Base-by-base conservation (phyloP, 257 asterid genomes). In the Cordia subcordata region DNA sequence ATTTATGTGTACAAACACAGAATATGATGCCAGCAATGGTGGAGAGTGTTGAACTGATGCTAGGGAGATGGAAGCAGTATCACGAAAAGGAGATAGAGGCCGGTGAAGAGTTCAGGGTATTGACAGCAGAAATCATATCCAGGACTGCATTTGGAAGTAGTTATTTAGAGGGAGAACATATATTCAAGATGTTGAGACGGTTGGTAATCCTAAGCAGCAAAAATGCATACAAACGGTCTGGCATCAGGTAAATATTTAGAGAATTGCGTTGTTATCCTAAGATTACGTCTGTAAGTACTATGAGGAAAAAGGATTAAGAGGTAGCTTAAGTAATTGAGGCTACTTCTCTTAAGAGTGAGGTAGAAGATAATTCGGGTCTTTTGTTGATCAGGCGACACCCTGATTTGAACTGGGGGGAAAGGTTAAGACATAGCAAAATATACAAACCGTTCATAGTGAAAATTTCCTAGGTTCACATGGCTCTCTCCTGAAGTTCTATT, bases 141-240 rank as follows among this genome's bases (percentile, higher is more conserved):
- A 80, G 75, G 63, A 80, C 90, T 9, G 85, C 85, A 42, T 78
- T 85, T 46, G 94, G 94, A 65, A 80, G 90, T 66, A 82, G 82
- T 65, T 78, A 78, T 62, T 38, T 62, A 57, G 94, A 85, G 67
- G 90, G 90, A 62, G 53, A 57, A 64, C 62, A 70, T 46, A 79
- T 85, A 21, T 80, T 80, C 21, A 77, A 76, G n/a, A 57, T 79
- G 80, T 16, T 82, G 55, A 58, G 58, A 0, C 59, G 62, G 51
- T 62, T 85, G 5, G 35, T 52, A 9, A 19, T 45, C 63, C 13
- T 79, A 15, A 64, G 68, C 17, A 53, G 58, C 15, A 68, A 53
- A 63, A 67, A 59, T 11, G 16, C 19, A 13, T 16, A 6, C 15
- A 69, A 67, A 60, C 73, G 53, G 9, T 66, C 62, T 13, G 67